Evolutionary conservation across 2,329 filamentous ascomycete genomes (phyloP).

Genomic region (Volutella citrinella): DNA sequence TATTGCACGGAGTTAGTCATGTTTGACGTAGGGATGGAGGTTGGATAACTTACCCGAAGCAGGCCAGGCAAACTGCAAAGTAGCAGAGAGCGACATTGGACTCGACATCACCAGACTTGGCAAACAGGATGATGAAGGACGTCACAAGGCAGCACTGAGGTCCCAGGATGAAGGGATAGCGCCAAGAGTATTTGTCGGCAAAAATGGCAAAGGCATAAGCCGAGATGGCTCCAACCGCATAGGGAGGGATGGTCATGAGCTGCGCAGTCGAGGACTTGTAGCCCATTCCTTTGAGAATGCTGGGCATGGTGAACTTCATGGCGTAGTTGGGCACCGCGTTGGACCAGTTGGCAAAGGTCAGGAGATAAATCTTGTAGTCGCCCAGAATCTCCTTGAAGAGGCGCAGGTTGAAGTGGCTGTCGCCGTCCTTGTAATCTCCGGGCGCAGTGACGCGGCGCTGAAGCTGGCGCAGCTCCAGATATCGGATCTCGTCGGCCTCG

Average conservation of each 20-base stretch:
- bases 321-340: slow-evolving; percentile 36
- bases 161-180: slow-evolving; percentile 36
- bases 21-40: too few species aligned
- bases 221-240: slow-evolving; percentile 31
- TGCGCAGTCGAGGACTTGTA: slow-evolving; percentile 32
- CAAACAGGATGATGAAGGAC: slow-evolving; percentile 34
- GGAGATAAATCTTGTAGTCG: slow-evolving; percentile 45
- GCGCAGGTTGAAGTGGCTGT: slow-evolving; percentile 30
- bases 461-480: slow-evolving; percentile 36
- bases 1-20: slow-evolving; percentile 22
- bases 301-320: slow-evolving; percentile 34
- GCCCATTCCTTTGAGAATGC: slow-evolving; percentile 40
- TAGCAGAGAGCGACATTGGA: slow-evolving; percentile 40
- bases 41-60: slow-evolving; percentile 20
- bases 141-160: slow-evolving; percentile 33
- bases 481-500: slow-evolving; percentile 37
- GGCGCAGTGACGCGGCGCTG: slow-evolving; percentile 23
- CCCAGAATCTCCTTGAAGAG: slow-evolving; percentile 37
- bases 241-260: slow-evolving; percentile 35
- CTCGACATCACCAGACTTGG: slow-evolving; percentile 33
- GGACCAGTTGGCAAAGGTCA: slow-evolving; percentile 42
- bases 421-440: slow-evolving; percentile 21
- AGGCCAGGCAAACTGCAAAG: slow-evolving; percentile 42
- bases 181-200: slow-evolving; percentile 36
- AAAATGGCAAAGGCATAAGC: slow-evolving; percentile 31